A percentile compares a stretch with the other conserved stretches of the same genome.
These are phyloP conservation scores for Ulmus americana DNA, from an alignment of 331 rosid species.

Conservation along the genomic window DNA sequence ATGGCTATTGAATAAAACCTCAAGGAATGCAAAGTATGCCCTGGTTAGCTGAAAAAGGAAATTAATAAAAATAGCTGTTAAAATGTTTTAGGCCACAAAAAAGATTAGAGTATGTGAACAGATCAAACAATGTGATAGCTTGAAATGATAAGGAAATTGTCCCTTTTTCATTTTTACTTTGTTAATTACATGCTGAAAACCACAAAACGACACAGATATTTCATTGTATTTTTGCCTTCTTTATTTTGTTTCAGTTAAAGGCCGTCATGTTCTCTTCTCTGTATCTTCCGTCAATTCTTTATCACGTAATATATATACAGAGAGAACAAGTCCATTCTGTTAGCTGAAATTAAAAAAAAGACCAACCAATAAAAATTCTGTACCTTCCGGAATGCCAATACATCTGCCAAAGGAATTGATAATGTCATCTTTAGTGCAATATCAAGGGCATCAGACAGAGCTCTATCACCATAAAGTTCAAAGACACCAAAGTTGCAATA, in stretches of 20 bases:
- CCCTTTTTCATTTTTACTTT: too few species aligned
- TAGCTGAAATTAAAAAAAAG: not conserved
- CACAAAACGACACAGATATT: too few species aligned
- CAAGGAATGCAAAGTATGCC: constrained; percentile 93
- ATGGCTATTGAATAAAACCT: constrained; percentile 88
- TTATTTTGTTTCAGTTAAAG: too few species aligned
- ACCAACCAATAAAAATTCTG: not conserved
- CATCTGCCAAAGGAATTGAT: constrained; percentile 71
- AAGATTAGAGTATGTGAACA: not conserved
- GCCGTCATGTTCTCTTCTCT: too few species aligned
- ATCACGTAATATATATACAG: too few species aligned
- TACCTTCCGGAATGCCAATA: constrained; percentile 85
- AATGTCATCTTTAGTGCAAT: constrained; percentile 65
- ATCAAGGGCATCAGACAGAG: constrained; percentile 73
- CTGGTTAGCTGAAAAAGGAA: constrained; percentile 66
- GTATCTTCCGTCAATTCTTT: too few species aligned
- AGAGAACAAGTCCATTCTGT: not conserved
- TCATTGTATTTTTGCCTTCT: too few species aligned
- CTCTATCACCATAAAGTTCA: constrained; percentile 88
- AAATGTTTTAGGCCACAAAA: not conserved
- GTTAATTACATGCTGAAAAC: not conserved
- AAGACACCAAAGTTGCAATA: constrained; percentile 89
- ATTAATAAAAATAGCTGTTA: not conserved
- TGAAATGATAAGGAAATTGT: not conserved
- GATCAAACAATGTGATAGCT: not conserved